Percentiles rank a stretch among this genome's conserved stretches.
Evolutionary conservation across 2,329 filamentous ascomycete species (phyloP).

Genomic region (Fusarium sp.): DNA sequence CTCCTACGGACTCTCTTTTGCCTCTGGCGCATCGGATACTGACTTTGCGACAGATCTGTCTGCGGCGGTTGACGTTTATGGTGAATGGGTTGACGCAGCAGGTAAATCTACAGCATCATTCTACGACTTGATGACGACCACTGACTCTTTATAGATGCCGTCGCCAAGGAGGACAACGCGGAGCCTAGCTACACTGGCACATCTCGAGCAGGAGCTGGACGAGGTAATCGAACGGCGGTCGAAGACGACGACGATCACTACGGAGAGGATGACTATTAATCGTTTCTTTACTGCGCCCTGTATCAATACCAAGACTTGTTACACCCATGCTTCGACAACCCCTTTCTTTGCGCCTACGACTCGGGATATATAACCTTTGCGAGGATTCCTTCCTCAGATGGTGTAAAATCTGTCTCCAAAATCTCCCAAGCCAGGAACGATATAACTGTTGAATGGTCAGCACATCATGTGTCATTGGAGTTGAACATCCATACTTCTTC

Average conservation of each 20-base stretch:
- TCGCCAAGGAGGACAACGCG: slow-evolving; percentile 61
- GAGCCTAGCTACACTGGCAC: slow-evolving; percentile 48
- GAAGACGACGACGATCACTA: slow-evolving; percentile 68
- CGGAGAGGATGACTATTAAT: slow-evolving; percentile 66
- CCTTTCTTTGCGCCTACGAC: slow-evolving; percentile 24
- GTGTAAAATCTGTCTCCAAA: slow-evolving; percentile 98
- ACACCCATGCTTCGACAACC: slow-evolving; percentile 27
- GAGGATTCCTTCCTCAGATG: slow-evolving; percentile 63
- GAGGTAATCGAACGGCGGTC: slow-evolving; percentile 45
- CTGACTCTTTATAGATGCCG: slow-evolving; percentile 57
- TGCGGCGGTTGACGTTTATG: slow-evolving; percentile 93
- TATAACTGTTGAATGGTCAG: slow-evolving; percentile 77
- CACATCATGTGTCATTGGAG: slow-evolving; percentile 24
- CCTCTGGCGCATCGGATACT: slow-evolving; percentile 28
- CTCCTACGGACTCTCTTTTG: background rate
- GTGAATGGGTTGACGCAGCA: slow-evolving; percentile 95
- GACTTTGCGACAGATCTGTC: slow-evolving; percentile 75
- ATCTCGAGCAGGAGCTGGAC: slow-evolving; percentile 43
- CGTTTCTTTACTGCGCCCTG: slow-evolving; percentile 35
- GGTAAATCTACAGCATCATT: slow-evolving; percentile 55
- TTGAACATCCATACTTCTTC: slow-evolving; percentile 78
- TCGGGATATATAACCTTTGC: slow-evolving; percentile 24
- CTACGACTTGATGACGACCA: background rate
- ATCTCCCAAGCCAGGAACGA: slow-evolving; percentile 92
- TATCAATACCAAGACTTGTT: slow-evolving; percentile 39